Conservation (phyloP, 2,329 filamentous ascomycete genomes). For the Didymella arachidicola region DNA sequence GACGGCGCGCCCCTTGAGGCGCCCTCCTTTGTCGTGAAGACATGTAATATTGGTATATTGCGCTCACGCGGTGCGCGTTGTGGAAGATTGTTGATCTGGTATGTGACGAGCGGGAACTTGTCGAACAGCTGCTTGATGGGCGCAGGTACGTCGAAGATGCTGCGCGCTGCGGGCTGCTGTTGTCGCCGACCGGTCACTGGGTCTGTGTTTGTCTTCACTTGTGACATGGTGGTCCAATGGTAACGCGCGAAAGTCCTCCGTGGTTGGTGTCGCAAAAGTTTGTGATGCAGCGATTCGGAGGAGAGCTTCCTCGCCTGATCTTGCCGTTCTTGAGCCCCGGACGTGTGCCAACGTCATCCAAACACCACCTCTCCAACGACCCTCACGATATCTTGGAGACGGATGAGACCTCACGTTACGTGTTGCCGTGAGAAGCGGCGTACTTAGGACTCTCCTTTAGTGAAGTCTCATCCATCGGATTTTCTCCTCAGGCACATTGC, state of each 20-base stretch:
- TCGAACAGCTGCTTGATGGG: conserved; percentile 86
- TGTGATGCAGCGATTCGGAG: conserved; percentile 28
- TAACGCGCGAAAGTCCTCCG: conserved; percentile 5
- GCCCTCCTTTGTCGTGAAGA: conserved; percentile 75
- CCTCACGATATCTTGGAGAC: too few relatives aligned
- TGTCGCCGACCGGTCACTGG: conserved; percentile 10
- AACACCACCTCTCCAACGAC: too few relatives aligned
- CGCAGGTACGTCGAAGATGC: conserved; percentile 65
- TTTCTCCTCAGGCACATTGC: too few relatives aligned
- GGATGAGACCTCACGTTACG: too few relatives aligned
- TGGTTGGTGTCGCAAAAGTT: conserved; percentile 32
- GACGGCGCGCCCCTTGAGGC: conserved; percentile 71
- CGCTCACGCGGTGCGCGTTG: conserved; percentile 61
- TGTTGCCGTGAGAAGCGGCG: too few relatives aligned
- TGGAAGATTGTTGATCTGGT: conserved; percentile 78
- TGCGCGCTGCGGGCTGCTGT: conserved; percentile 28
- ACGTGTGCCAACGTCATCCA: conserved; percentile 6
- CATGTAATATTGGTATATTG: conserved; percentile 69
- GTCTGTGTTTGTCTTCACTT: conserved; percentile 20
- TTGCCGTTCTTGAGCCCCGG: conserved; percentile 25
- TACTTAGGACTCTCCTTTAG: too few relatives aligned
- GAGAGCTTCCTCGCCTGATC: conserved; percentile 37
- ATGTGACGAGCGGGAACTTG: conserved; percentile 78
- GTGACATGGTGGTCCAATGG: conserved; percentile 35
- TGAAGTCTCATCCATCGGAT: too few relatives aligned